Evolutionary conservation across 1,284 basidiomycete species (phyloP), one percentile per base, ranked within the genome.

Genomic region (Cystobasidium sp.): DNA sequence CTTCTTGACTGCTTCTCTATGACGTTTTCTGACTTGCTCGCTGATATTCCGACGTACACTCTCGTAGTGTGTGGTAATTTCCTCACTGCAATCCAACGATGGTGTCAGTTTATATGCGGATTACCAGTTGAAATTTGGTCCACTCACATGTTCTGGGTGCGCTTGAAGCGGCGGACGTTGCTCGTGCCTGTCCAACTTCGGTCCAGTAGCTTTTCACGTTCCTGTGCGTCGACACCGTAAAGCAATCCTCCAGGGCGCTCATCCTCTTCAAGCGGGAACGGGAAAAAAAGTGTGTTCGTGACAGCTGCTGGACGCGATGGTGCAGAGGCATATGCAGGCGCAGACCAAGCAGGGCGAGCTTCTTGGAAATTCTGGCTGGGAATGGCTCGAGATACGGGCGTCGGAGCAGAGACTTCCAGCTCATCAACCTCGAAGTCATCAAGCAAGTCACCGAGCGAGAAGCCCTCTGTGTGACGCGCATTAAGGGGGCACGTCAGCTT

Each of bases 241-340:
- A 56, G 9, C 3, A 66, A 16, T n/a, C 70, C 70, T n/a, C 70
- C 63, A 14, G 70, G 70, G n/a, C 46, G 24, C 12, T 55, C 62
- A 53, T 73, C 91, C 77, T 86, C 88, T 85, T 95, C 94, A 76
- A 93, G 90, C 91, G 99, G 84, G 77, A 95, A 89, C 24, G 94
- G 92, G 76, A 99, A 93, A 83, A 99, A 99, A 9, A 99, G 86
- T 0, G 97, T 98, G 83, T 97, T 97, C 85, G 97, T 98, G 4
- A 97, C 95, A 81, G 99, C 97, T 0, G 96, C 95, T 44, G 90
- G 86, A n/a, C 93, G 43, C 44, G 31, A 7, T 10, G 47, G 43
- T 9, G 61, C 37, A 20, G 44, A 43, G 9, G 39, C 10, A 43
- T 41, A 59, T 1, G 56, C 18, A 0, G 37, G 39, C 5, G 56